Conservation (phyloP, 805 yeast genomes). For the Zygoascus bituminiphila region DNA sequence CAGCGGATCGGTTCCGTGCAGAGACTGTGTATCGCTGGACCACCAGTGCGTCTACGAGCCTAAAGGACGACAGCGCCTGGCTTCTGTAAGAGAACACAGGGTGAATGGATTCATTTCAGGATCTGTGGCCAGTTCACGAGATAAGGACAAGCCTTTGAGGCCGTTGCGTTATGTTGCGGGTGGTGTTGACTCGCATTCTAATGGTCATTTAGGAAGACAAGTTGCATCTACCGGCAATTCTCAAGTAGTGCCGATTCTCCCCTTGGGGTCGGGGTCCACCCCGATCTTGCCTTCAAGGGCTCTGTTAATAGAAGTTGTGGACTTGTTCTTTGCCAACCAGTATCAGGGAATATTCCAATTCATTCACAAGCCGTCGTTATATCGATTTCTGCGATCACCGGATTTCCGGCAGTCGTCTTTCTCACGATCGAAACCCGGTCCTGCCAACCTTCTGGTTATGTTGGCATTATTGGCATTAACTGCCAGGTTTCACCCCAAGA, state of each 20-base stretch:
- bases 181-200: too few relatives aligned
- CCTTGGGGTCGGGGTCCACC: neutral
- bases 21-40: conserved; percentile 3
- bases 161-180: too few relatives aligned
- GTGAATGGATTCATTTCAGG: neutral
- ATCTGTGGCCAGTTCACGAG: too few relatives aligned
- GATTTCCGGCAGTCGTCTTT: conserved; percentile 3
- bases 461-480: conserved; percentile 8
- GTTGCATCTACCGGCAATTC: neutral
- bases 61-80: conserved; percentile 7
- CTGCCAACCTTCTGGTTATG: conserved; percentile 2
- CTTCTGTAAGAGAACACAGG: neutral
- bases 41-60: conserved; percentile 6
- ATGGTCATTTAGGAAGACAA: neutral
- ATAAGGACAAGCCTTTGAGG: too few relatives aligned
- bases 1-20: conserved; percentile 1
- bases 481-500: conserved; percentile 6
- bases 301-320: conserved; percentile 1
- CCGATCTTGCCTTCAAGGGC: conserved; percentile 5
- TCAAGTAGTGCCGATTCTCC: neutral
- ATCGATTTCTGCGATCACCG: conserved; percentile 5
- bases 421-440: neutral
- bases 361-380: conserved; percentile 9
- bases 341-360: conserved; percentile 12
- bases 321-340: conserved; percentile 6